phyloP scores from a whole-genome alignment of 139 green algal species.

The Microglena sp. region DNA sequence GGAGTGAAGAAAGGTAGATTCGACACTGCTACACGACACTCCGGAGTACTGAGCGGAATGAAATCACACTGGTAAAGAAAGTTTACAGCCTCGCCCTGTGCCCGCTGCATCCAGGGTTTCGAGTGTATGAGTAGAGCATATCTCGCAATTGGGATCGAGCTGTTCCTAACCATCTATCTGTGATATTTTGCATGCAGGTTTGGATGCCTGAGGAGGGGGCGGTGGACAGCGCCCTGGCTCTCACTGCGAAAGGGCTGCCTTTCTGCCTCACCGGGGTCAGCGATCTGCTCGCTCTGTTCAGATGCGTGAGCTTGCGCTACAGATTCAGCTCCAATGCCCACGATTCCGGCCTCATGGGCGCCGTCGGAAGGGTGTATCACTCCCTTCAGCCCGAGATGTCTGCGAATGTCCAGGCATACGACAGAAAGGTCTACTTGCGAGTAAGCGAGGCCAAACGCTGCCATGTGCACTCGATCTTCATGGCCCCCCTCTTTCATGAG shows the following conservation, averaged over 20 bases:
- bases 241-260: conserved; percentile 57
- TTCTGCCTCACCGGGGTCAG: conserved; percentile 62
- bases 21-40: background rate
- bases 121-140: background rate
- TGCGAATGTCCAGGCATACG: conserved; percentile 69
- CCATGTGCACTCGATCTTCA: conserved; percentile 56
- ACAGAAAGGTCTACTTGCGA: conserved; percentile 64
- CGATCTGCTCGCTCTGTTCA: conserved; percentile 75
- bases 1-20: background rate
- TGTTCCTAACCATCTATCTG: background rate
- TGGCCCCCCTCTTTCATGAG: too few species aligned
- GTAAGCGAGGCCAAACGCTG: conserved; percentile 72
- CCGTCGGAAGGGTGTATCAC: conserved; percentile 44
- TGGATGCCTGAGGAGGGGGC: conserved; percentile 45
- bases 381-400: conserved; percentile 65
- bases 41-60: background rate
- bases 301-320: conserved; percentile 78
- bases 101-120: background rate
- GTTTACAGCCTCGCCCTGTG: background rate
- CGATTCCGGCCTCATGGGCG: conserved; percentile 57
- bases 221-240: conserved; percentile 36
- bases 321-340: conserved; percentile 61
- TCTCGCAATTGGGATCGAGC: background rate
- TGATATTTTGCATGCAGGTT: conserved; percentile 25
- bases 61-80: conserved; percentile 28